Percentiles rank a stretch among this genome's conserved stretches.
phyloP scores from a whole-genome alignment of 2,329 filamentous ascomycete genomes.

The Aspergillus sergii region DNA sequence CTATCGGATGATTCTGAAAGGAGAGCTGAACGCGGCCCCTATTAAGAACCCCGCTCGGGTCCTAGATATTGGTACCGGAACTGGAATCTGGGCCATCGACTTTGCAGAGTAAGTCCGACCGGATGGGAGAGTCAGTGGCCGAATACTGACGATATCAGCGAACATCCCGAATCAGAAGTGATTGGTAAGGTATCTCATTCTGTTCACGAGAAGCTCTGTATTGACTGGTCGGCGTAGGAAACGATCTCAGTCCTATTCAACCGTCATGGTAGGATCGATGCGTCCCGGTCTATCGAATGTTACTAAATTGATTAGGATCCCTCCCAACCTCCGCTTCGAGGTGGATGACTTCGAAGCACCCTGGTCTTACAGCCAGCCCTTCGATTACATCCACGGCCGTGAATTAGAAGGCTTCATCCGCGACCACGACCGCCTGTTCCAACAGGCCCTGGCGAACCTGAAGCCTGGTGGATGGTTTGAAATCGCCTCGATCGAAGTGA shows the following conservation, averaged over 20 bases:
- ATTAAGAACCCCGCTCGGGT: conserved; percentile 31
- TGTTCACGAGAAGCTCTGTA: too few relatives aligned
- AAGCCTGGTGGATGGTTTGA: conserved; percentile 34
- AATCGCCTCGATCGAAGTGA: conserved; percentile 75
- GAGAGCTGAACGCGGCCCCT: conserved; percentile 31
- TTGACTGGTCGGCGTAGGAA: conserved; percentile 21
- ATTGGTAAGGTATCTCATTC: conserved; percentile 25
- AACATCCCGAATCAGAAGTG: conserved; percentile 30
- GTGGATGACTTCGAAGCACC: conserved; percentile 36
- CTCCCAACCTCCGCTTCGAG: conserved; percentile 38
- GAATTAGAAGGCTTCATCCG: conserved; percentile 35
- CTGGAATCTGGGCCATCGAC: conserved; percentile 42
- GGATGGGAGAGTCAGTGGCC: neutral
- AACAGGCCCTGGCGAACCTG: conserved; percentile 27
- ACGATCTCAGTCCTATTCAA: conserved; percentile 37
- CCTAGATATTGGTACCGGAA: conserved; percentile 40
- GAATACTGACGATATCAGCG: conserved; percentile 16
- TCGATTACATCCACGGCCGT: conserved; percentile 37
- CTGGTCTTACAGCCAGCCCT: conserved; percentile 33
- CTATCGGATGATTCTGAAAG: conserved; percentile 36
- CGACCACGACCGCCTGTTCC: conserved; percentile 31
- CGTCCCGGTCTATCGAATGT: neutral
- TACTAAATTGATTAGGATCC: conserved; percentile 27
- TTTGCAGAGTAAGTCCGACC: conserved; percentile 36
- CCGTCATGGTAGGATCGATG: conserved; percentile 29